Conservation (phyloP, 169 alveolate species). For the Perkinsus marinus region DNA sequence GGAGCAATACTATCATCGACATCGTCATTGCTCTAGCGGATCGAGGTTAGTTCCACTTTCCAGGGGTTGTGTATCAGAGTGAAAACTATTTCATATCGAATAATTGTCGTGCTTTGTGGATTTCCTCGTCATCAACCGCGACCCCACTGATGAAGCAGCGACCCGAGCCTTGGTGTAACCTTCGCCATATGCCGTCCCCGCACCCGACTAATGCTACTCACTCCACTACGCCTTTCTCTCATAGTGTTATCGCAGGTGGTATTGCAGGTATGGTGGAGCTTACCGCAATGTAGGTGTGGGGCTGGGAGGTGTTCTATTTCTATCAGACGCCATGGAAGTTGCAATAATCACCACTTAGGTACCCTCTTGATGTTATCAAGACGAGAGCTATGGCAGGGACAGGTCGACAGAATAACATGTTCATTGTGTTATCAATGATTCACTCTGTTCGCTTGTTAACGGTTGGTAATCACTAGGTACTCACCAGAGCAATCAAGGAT, state of each 20-base stretch:
- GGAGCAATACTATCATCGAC: neutral
- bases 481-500: neutral
- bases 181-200: too few species aligned
- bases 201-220: neutral
- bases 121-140: too few species aligned
- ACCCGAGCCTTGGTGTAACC: too few species aligned
- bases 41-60: too few species aligned
- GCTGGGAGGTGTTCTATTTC: too few species aligned
- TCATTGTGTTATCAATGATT: neutral
- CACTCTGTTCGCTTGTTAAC: neutral
- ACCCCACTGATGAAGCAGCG: too few species aligned
- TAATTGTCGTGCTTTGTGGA: too few species aligned
- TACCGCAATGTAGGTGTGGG: neutral
- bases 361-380: neutral
- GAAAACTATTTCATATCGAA: too few species aligned
- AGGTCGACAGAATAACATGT: neutral
- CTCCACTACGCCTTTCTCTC: neutral
- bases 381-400: neutral
- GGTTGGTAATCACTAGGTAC: neutral
- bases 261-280: neutral
- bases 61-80: too few species aligned
- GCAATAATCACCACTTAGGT: neutral
- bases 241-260: neutral
- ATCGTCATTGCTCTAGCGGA: too few species aligned
- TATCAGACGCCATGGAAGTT: too few species aligned